Evolutionary conservation across 2,329 filamentous ascomycete species (phyloP).

Genomic region (Akanthomyces dipterigenus): DNA sequence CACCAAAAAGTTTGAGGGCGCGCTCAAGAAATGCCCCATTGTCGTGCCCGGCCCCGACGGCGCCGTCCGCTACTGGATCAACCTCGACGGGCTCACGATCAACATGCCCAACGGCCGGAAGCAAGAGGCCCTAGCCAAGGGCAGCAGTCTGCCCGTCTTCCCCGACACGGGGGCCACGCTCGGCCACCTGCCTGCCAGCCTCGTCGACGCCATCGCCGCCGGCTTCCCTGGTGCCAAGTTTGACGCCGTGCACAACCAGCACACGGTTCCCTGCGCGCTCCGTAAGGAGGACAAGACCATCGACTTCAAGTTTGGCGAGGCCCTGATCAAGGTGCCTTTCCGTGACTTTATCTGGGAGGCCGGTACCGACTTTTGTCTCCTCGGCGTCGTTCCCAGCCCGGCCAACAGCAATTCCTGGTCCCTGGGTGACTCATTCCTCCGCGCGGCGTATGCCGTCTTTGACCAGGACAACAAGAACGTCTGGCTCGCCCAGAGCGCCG

Average conservation of each 20-base stretch:
- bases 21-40: slow-evolving; percentile 55
- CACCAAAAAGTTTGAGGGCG: slow-evolving; percentile 55
- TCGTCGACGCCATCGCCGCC: slow-evolving; percentile 43
- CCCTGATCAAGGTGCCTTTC: slow-evolving; percentile 44
- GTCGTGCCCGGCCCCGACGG: slow-evolving; percentile 50
- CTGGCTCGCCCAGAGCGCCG: slow-evolving; percentile 18
- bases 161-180: slow-evolving; percentile 66
- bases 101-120: slow-evolving; percentile 26
- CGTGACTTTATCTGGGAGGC: slow-evolving; percentile 39
- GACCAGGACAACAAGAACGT: slow-evolving; percentile 21
- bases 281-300: slow-evolving; percentile 35
- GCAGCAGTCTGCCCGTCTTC: slow-evolving; percentile 47
- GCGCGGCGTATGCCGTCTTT: slow-evolving; percentile 16
- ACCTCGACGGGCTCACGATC: slow-evolving; percentile 38
- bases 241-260: slow-evolving; percentile 37
- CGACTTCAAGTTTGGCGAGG: slow-evolving; percentile 42
- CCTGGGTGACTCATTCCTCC: slow-evolving; percentile 11
- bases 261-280: slow-evolving; percentile 38
- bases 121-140: slow-evolving; percentile 24
- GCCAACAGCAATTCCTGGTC: not conserved
- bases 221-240: slow-evolving; percentile 38
- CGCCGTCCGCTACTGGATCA: slow-evolving; percentile 46
- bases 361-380: slow-evolving; percentile 3
- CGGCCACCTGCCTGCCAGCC: slow-evolving; percentile 54
- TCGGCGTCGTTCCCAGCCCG: not conserved